Evolutionary conservation across 2,329 filamentous ascomycete species (phyloP).

Genomic region (Parastagonospora nodorum): DNA sequence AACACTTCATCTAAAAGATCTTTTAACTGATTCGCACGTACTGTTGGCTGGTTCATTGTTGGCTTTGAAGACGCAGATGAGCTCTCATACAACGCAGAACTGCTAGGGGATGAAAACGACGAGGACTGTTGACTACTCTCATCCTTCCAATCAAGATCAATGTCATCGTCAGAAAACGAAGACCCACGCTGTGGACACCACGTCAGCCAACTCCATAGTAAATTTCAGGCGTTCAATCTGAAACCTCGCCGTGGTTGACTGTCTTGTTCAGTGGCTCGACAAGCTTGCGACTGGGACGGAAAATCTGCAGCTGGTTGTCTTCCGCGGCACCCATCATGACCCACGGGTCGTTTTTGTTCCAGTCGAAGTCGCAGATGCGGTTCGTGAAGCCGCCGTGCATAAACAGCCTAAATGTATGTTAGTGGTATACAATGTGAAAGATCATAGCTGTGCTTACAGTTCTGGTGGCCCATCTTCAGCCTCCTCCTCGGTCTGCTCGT

Average conservation of each 20-base stretch:
- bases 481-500: constrained; percentile 94
- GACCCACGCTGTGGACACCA: neutral
- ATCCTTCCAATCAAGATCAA: neutral
- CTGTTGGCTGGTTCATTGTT: too few species aligned
- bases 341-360: constrained; percentile 98
- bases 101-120: too few species aligned
- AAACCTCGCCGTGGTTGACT: constrained; percentile 46
- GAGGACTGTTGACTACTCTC: too few species aligned
- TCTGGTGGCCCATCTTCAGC: constrained; percentile 94
- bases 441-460: constrained; percentile 65
- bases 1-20: too few species aligned
- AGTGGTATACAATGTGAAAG: constrained; percentile 2
- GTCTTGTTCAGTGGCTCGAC: constrained; percentile 44
- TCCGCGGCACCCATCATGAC: constrained; percentile 93
- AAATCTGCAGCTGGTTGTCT: constrained; percentile 95
- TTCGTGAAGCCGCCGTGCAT: constrained; percentile 99
- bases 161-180: neutral
- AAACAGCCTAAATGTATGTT: constrained; percentile 67
- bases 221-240: constrained; percentile 32
- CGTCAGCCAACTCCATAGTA: constrained; percentile 2
- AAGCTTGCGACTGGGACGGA: constrained; percentile 48
- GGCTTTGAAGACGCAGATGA: too few species aligned
- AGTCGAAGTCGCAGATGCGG: constrained; percentile 93
- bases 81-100: too few species aligned
- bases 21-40: too few species aligned